These are phyloP conservation scores for Debaryomyces sp. DNA, from an alignment of 1,139 yeast genomes.

Conservation along the genomic window DNA sequence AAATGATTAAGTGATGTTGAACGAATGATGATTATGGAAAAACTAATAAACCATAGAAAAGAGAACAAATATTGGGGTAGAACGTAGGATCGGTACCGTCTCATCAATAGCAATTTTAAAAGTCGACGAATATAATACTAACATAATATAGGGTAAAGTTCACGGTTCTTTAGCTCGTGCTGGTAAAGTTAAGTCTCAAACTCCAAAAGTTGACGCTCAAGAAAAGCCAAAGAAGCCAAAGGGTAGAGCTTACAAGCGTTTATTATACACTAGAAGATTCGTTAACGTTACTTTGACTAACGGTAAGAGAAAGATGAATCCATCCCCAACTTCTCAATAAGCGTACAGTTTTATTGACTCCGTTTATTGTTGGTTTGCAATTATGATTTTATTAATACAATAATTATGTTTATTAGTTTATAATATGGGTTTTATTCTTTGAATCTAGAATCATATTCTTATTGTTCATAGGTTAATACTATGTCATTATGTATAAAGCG, in stretches of 20 bases:
- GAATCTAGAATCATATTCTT: constrained; percentile 6
- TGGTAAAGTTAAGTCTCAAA: constrained; percentile 98
- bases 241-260: constrained; percentile 95
- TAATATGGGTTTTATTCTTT: constrained; percentile 5
- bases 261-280: constrained; percentile 99
- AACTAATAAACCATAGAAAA: not conserved
- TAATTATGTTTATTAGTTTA: constrained; percentile 9
- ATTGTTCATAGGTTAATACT: constrained; percentile 10
- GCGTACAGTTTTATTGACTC: constrained; percentile 8
- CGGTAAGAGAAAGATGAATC: constrained; percentile 99
- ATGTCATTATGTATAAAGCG: constrained; percentile 5
- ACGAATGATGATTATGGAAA: not conserved
- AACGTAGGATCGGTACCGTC: not conserved
- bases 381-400: constrained; percentile 7
- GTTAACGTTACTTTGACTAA: constrained; percentile 96
- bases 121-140: constrained; percentile 3
- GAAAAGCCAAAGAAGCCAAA: constrained; percentile 93
- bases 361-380: constrained; percentile 3
- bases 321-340: constrained; percentile 61
- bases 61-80: not conserved
- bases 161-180: constrained; percentile 99
- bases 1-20: not conserved
- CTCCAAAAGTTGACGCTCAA: constrained; percentile 70
- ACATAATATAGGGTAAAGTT: constrained; percentile 41
- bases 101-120: not conserved